Percentiles rank a stretch among this genome's conserved stretches.
These are phyloP conservation scores for Serendipita sp. DNA, from an alignment of 768 basidiomycete genomes.

Conservation along the genomic window DNA sequence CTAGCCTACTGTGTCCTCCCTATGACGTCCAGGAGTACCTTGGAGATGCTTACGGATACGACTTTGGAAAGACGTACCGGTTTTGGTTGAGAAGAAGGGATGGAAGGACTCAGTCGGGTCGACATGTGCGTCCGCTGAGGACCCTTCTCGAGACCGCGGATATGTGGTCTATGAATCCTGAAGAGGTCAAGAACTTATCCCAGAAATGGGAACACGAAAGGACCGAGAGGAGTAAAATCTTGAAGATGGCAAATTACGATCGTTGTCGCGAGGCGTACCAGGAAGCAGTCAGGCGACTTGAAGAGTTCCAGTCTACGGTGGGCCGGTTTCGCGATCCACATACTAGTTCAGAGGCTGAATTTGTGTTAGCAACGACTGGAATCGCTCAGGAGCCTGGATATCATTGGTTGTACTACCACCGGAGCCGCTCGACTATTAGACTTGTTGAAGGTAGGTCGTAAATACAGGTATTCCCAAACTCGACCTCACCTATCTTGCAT, in stretches of 20 bases:
- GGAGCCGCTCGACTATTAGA: constrained; percentile 21
- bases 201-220: constrained; percentile 33
- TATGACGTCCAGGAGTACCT: no score
- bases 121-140: constrained; percentile 22
- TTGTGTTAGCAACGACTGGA: background rate
- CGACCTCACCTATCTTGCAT: background rate
- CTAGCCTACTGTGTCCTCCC: no score
- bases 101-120: constrained; percentile 24
- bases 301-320: constrained; percentile 41
- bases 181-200: constrained; percentile 33
- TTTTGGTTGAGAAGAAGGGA: no score
- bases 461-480: background rate
- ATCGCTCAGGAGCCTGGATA: constrained; percentile 25
- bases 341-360: background rate
- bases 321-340: constrained; percentile 10
- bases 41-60: no score
- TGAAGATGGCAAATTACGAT: constrained; percentile 28
- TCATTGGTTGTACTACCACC: constrained; percentile 67
- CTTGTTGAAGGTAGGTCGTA: constrained; percentile 35
- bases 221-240: constrained; percentile 18
- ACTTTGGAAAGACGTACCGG: no score
- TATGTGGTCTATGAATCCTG: constrained; percentile 39
- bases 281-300: constrained; percentile 23
- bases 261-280: constrained; percentile 25
- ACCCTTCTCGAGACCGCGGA: constrained; percentile 19